These are phyloP conservation scores for Botrytis medusae DNA, from an alignment of 2,329 filamentous ascomycete species.

Conservation along the genomic window DNA sequence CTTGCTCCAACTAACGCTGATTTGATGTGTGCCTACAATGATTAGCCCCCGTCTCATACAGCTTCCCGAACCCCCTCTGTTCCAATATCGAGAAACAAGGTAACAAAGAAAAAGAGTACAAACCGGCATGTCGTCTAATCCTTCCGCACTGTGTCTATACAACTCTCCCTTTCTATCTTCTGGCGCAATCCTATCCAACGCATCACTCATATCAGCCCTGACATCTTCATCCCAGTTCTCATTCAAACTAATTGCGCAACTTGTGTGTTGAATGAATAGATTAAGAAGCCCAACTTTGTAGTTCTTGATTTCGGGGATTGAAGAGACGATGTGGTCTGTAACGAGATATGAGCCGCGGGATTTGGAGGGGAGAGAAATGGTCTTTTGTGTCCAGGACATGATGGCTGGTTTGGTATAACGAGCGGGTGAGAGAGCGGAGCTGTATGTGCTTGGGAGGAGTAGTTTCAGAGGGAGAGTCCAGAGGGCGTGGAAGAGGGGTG, in stretches of 20 bases:
- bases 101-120: slow-evolving; percentile 34
- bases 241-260: slow-evolving; percentile 85
- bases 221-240: slow-evolving; percentile 90
- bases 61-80: neutral
- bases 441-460: slow-evolving; percentile 34
- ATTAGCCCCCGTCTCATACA: neutral
- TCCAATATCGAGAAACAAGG: neutral
- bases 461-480: slow-evolving; percentile 50
- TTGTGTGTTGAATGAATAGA: slow-evolving; percentile 94
- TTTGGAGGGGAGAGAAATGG: slow-evolving; percentile 73
- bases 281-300: slow-evolving; percentile 88
- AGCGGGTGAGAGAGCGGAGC: slow-evolving; percentile 45
- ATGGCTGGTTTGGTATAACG: slow-evolving; percentile 31
- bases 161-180: slow-evolving; percentile 73
- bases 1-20: slow-evolving; percentile 84
- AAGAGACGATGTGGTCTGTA: slow-evolving; percentile 69
- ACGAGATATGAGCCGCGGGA: slow-evolving; percentile 86
- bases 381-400: slow-evolving; percentile 81
- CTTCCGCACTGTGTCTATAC: slow-evolving; percentile 87
- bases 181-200: slow-evolving; percentile 85
- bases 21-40: slow-evolving; percentile 79
- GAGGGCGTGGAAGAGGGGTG: slow-evolving; percentile 52
- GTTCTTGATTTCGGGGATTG: slow-evolving; percentile 74
- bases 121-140: slow-evolving; percentile 90
- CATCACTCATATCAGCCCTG: slow-evolving; percentile 85